Evolutionary conservation across 1,284 basidiomycete genomes (phyloP).

Genomic region (Phlebopus sp.): DNA sequence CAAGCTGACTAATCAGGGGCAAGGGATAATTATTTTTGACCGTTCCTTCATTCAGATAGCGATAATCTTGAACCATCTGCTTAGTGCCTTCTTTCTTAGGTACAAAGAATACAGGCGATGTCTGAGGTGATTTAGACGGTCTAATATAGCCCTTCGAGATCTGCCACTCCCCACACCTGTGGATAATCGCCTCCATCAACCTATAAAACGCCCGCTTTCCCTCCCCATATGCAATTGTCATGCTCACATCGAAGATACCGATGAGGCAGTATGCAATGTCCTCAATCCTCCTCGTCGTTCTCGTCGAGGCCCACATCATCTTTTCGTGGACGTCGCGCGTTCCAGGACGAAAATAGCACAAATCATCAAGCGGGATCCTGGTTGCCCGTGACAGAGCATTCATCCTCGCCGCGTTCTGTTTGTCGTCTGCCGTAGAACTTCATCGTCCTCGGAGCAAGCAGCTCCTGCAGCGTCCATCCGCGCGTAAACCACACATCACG

Average conservation of each 20-base stretch:
- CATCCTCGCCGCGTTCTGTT: constrained; percentile 24
- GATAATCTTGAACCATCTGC: too few species aligned
- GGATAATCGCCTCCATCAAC: constrained; percentile 30
- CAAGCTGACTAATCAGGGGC: too few species aligned
- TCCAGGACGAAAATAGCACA: constrained; percentile 28
- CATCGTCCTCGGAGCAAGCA: constrained; percentile 27
- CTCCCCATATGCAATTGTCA: constrained; percentile 33
- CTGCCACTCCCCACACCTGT: constrained; percentile 31
- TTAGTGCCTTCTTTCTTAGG: too few species aligned
- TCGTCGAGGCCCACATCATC: constrained; percentile 34
- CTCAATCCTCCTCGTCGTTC: constrained; percentile 32
- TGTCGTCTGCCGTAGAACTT: constrained; percentile 32
- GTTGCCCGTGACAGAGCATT: constrained; percentile 28
- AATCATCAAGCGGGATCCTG: constrained; percentile 24
- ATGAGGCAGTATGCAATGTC: constrained; percentile 32
- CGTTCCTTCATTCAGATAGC: too few species aligned
- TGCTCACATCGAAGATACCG: constrained; percentile 31
- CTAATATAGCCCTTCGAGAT: too few species aligned
- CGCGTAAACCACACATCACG: constrained; percentile 34
- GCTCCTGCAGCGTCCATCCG: constrained; percentile 29
- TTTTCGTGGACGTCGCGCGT: constrained; percentile 25
- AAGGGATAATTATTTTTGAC: too few species aligned
- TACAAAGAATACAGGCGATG: too few species aligned
- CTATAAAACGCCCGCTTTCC: constrained; percentile 30
- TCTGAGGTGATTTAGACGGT: too few species aligned